A percentile compares a stretch with the other conserved stretches of the same genome.
phyloP scores from a whole-genome alignment of 2,329 filamentous ascomycete genomes.

The Onygenales sp. region DNA sequence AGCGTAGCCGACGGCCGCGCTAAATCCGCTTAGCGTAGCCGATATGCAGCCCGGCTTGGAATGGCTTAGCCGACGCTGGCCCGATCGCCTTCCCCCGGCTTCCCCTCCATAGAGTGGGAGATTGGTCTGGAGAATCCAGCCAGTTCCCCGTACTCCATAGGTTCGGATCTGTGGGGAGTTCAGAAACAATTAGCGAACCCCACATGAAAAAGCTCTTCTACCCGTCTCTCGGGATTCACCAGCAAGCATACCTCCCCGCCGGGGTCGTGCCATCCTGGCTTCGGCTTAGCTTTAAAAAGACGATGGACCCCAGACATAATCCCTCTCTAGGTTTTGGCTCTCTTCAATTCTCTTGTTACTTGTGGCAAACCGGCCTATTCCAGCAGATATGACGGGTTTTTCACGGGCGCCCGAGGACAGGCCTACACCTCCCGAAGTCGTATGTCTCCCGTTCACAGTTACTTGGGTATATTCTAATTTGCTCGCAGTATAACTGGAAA shows the following conservation, averaged over 20 bases:
- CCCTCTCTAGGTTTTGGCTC: background rate
- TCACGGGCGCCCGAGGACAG: background rate
- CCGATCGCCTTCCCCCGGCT: background rate
- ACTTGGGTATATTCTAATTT: background rate
- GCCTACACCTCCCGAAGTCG: background rate
- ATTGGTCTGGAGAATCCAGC: background rate
- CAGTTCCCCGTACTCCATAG: background rate
- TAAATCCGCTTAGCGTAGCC: background rate
- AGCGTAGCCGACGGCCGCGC: background rate
- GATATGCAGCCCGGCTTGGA: background rate
- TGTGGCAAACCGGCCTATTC: background rate
- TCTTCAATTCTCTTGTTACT: too few relatives aligned
- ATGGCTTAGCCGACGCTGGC: background rate
- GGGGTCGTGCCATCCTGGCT: too few relatives aligned
- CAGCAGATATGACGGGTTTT: background rate
- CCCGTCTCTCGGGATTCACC: too few relatives aligned
- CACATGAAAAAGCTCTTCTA: too few relatives aligned
- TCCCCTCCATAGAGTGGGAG: background rate
- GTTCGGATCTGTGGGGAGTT: background rate
- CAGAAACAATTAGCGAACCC: too few relatives aligned
- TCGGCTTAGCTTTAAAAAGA: too few relatives aligned
- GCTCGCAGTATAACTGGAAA: background rate
- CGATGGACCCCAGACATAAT: background rate
- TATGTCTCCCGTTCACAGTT: background rate
- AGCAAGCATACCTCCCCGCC: too few relatives aligned